phyloP scores from a whole-genome alignment of 2,329 filamentous ascomycete genomes.

The Juglanconis oblonga region DNA sequence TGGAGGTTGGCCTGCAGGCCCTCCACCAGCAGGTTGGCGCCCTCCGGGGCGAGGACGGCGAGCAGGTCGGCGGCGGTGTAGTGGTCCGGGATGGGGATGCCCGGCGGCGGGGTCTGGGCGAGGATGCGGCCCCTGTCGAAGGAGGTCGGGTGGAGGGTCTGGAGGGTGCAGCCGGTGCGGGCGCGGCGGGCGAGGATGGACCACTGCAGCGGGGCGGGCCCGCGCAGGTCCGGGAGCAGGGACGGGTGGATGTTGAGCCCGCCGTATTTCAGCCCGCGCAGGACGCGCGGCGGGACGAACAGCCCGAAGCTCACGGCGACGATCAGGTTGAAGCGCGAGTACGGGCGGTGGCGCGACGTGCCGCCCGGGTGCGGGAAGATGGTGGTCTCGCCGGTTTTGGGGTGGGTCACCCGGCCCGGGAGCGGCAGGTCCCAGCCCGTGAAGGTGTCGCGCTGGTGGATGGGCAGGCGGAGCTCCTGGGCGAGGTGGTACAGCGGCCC shows the following conservation, averaged over 20 bases:
- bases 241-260: slow-evolving; percentile 95
- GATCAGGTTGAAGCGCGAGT: slow-evolving; percentile 65
- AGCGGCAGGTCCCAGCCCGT: slow-evolving; percentile 61
- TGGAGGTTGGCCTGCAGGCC: slow-evolving; percentile 63
- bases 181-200: slow-evolving; percentile 63
- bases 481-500: slow-evolving; percentile 73
- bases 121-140: slow-evolving; percentile 83
- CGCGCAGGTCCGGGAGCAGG: slow-evolving; percentile 79
- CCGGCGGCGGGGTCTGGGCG: slow-evolving; percentile 61
- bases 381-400: slow-evolving; percentile 10
- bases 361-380: slow-evolving; percentile 18
- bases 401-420: slow-evolving; percentile 13
- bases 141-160: slow-evolving; percentile 72
- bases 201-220: slow-evolving; percentile 83
- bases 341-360: slow-evolving; percentile 47
- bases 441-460: slow-evolving; percentile 80
- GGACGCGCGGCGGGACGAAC: slow-evolving; percentile 75
- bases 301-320: slow-evolving; percentile 93
- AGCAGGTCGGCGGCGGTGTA: slow-evolving; percentile 50
- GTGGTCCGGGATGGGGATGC: slow-evolving; percentile 45
- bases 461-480: slow-evolving; percentile 56
- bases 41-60: slow-evolving; percentile 54
- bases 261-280: slow-evolving; percentile 70
- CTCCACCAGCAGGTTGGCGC: slow-evolving; percentile 67
- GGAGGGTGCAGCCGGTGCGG: slow-evolving; percentile 74